Conservation (phyloP, 768 basidiomycete genomes). For the Mycena filopes region DNA sequence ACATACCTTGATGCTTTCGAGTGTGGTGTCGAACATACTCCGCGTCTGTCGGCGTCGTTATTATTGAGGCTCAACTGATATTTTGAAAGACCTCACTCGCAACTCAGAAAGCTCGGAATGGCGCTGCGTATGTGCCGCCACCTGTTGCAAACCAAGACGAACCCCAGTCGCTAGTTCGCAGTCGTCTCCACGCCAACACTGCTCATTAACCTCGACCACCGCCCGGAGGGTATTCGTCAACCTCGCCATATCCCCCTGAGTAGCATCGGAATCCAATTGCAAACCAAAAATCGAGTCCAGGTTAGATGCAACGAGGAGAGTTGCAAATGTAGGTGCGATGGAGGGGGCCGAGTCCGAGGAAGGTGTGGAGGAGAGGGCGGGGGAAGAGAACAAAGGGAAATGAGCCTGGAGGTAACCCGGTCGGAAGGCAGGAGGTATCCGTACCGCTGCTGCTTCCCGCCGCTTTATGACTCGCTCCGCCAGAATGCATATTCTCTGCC, state of each 20-base stretch:
- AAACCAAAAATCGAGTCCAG: constrained; percentile 41
- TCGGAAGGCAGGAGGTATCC: constrained; percentile 71
- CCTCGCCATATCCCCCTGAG: constrained; percentile 85
- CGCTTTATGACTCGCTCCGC: constrained; percentile 90
- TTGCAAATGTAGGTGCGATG: constrained; percentile 42
- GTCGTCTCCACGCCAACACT: constrained; percentile 86
- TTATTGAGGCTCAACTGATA: not conserved
- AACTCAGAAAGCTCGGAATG: constrained; percentile 81
- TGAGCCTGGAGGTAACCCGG: constrained; percentile 77
- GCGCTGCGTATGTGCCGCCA: constrained; percentile 73
- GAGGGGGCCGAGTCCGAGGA: constrained; percentile 46
- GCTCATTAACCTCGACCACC: constrained; percentile 80
- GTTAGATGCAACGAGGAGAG: constrained; percentile 26
- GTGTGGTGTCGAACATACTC: constrained; percentile 68
- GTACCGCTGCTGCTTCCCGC: constrained; percentile 92
- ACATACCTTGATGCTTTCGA: constrained; percentile 80
- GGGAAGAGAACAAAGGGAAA: constrained; percentile 65
- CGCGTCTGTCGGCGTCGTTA: constrained; percentile 60
- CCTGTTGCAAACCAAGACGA: constrained; percentile 71
- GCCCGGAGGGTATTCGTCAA: constrained; percentile 85
- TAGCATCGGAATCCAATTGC: constrained; percentile 36
- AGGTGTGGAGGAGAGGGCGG: constrained; percentile 46
- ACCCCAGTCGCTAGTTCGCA: constrained; percentile 87
- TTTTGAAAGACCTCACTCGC: constrained; percentile 59
- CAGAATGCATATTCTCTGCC: constrained; percentile 90